These are phyloP conservation scores for Starmera pachycereana DNA, from an alignment of 805 yeast species.

Conservation along the genomic window DNA sequence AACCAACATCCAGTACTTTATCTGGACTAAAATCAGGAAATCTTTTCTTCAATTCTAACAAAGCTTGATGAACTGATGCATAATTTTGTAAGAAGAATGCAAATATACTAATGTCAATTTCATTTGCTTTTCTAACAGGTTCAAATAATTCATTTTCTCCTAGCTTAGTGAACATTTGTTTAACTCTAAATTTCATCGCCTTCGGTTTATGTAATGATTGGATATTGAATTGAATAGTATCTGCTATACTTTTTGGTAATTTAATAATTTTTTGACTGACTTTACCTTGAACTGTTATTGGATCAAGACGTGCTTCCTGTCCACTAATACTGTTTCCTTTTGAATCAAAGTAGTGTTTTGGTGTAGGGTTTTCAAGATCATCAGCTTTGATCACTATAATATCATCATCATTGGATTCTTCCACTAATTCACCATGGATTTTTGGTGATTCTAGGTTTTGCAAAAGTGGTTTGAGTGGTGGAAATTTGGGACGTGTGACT, in stretches of 20 bases:
- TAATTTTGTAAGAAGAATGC: conserved; percentile 76
- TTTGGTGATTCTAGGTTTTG: too few species aligned
- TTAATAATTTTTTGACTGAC: conserved; percentile 36
- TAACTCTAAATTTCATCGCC: conserved; percentile 50
- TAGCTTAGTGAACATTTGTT: conserved; percentile 40
- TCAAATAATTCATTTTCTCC: conserved; percentile 44
- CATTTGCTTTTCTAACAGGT: conserved; percentile 33
- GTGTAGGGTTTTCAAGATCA: not conserved
- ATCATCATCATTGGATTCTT: too few species aligned
- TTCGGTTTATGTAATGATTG: conserved; percentile 52
- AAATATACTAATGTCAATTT: conserved; percentile 74
- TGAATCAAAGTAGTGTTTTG: not conserved
- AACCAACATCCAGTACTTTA: conserved; percentile 67
- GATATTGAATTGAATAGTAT: conserved; percentile 55
- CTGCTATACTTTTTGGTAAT: conserved; percentile 47
- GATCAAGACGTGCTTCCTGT: conserved; percentile 36
- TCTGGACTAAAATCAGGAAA: conserved; percentile 53
- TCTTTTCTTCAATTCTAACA: conserved; percentile 54
- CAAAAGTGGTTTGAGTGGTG: too few species aligned
- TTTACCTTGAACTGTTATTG: conserved; percentile 46
- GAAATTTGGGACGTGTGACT: too few species aligned
- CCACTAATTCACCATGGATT: too few species aligned
- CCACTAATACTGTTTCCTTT: conserved; percentile 9
- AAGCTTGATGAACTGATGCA: conserved; percentile 53
- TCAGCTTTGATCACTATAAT: conserved; percentile 6